Base-by-base conservation (phyloP, 2,329 filamentous ascomycete genomes). In the Waltergamsia citrina region DNA sequence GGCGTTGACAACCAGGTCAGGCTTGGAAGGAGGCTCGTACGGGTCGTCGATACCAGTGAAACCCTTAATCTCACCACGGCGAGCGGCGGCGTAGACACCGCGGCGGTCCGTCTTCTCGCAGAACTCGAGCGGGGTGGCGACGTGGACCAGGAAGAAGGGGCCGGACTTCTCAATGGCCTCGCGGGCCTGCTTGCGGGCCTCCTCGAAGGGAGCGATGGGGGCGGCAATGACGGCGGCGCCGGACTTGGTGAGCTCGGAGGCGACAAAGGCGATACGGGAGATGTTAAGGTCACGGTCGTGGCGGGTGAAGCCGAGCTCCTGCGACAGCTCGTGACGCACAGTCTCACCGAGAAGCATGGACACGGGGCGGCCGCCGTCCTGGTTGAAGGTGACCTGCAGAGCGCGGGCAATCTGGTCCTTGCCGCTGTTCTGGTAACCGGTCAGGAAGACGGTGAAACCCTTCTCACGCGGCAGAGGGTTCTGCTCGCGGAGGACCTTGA, bases 41-140 rank as follows among this genome's bases (percentile, higher is more conserved):
- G 92, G 88, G 66, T 96, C 90, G 56, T 96, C 90, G 37, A 98
- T 87, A 51, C 92, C 92, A 7, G 92, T 98, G 74, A 98, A 98
- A 43, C 88, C 88, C 77, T 88, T 92, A 63, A 98, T 93, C 67
- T 94, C 84, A 38, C 92, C 92, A 15, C 70, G 73, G 42, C 92
- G 76, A 26, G 92, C 92, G 56, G 77, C 75, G 45, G 73, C 73
- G 63, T 96, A 98, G 53, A 94, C 80, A 39, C 92, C 92, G 41
- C 82, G 74, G 69, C 86, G 88, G 63, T 98, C 92, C 20, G 86
- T 95, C 76, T 85, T 85, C 74, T 98, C 92, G 56, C 81, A 85
- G 67, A 90, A 78, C 65, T 93, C 88, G 42, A 98, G 78, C 18
- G 85, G 78, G 30, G 92, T 98, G 26, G 85, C 85, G 33, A 98